phyloP scores from a whole-genome alignment of 805 yeast species.

The Wickerhamiella shivajii region DNA sequence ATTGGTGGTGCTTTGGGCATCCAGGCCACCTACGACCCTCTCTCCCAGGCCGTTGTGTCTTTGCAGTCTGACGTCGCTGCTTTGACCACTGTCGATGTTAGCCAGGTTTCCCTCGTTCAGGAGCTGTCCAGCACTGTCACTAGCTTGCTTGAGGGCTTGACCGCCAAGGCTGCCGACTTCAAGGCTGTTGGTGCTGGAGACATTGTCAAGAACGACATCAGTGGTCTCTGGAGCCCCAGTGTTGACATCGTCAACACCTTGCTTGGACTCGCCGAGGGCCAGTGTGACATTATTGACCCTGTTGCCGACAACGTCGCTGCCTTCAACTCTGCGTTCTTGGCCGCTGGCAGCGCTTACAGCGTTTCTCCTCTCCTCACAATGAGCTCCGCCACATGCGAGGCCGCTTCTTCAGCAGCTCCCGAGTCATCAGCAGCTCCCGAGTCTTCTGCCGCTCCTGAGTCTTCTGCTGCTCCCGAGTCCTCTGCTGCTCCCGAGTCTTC shows the following conservation, averaged over 20 bases:
- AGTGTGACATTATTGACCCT: background rate
- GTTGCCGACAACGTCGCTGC: constrained; percentile 2
- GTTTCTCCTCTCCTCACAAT: constrained; percentile 13
- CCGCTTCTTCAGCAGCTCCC: constrained; percentile 13
- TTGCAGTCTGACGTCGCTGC: constrained; percentile 9
- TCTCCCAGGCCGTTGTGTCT: constrained; percentile 9
- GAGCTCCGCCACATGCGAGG: constrained; percentile 15
- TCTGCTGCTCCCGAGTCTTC: constrained; percentile 12
- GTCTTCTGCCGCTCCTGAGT: constrained; percentile 1
- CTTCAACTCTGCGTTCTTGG: constrained; percentile 8
- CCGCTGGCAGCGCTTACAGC: constrained; percentile 9
- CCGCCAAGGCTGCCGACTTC: constrained; percentile 17
- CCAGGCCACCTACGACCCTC: constrained; percentile 15
- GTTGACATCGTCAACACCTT: constrained; percentile 10
- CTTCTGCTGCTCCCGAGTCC: constrained; percentile 9
- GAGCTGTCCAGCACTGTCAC: constrained; percentile 9
- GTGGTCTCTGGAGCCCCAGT: constrained; percentile 9
- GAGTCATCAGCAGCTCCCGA: constrained; percentile 8
- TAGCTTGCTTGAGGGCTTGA: constrained; percentile 13
- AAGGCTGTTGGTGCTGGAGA: constrained; percentile 13
- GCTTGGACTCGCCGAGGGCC: constrained; percentile 1
- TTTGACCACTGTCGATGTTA: constrained; percentile 9
- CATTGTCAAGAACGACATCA: constrained; percentile 14
- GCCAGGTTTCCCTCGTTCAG: constrained; percentile 4
- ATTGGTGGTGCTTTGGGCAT: constrained; percentile 21